A percentile compares a stretch with the other conserved stretches of the same genome.
Evolutionary conservation across 2,329 filamentous ascomycete species (phyloP).

Genomic region (Sclerotinia nivalis): DNA sequence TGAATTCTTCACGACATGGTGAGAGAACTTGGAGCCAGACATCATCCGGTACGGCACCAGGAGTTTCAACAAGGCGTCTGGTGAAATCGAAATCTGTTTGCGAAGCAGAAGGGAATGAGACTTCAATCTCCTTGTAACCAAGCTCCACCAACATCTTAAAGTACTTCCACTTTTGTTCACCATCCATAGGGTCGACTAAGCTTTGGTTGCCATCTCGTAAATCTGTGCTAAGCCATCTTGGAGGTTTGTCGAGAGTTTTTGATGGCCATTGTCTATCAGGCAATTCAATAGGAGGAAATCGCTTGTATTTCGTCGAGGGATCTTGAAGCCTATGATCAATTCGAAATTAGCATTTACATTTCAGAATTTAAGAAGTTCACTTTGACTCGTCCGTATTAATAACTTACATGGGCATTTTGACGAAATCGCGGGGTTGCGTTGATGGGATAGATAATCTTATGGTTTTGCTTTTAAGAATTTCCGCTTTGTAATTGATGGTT

Average conservation of each 20-base stretch:
- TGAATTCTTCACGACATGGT: constrained; percentile 88
- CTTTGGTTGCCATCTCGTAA: constrained; percentile 93
- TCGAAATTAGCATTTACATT: not conserved
- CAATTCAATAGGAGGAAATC: constrained; percentile 62
- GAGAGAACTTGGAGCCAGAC: constrained; percentile 91
- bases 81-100: constrained; percentile 97
- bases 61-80: constrained; percentile 79
- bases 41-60: constrained; percentile 80
- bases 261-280: constrained; percentile 49
- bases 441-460: not conserved
- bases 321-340: constrained; percentile 63
- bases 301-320: constrained; percentile 74
- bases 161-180: constrained; percentile 91
- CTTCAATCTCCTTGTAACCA: constrained; percentile 97
- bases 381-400: not conserved
- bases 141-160: constrained; percentile 92
- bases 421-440: constrained; percentile 7
- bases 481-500: constrained; percentile 8
- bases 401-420: constrained; percentile 34
- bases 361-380: constrained; percentile 3
- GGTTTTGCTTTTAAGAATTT: not conserved
- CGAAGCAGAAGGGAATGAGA: constrained; percentile 92
- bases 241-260: constrained; percentile 72
- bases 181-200: constrained; percentile 91
- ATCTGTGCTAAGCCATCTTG: constrained; percentile 87